Conservation (phyloP, 2,329 filamentous ascomycete species). For the Neodidymelliopsis sp. region DNA sequence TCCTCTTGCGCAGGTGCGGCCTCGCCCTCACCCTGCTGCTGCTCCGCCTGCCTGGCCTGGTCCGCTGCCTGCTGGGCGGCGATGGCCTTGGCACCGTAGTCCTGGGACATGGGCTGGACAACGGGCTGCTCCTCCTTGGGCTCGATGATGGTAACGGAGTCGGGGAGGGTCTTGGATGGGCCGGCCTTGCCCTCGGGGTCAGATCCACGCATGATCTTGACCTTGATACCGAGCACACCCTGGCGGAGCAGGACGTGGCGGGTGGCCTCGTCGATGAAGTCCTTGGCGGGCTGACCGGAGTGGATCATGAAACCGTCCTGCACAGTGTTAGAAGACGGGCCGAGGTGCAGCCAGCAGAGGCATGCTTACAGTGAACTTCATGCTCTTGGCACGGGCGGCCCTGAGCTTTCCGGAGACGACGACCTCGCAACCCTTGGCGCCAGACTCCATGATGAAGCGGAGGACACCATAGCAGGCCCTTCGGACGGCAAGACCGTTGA, state of each 20-base stretch:
- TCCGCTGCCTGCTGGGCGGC: conserved; percentile 73
- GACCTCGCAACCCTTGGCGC: conserved; percentile 99
- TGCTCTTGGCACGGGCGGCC: conserved; percentile 98
- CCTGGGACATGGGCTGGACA: conserved; percentile 94
- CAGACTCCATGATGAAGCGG: conserved; percentile 99
- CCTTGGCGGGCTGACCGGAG: conserved; percentile 98
- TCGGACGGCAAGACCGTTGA: conserved; percentile 98
- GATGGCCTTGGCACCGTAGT: conserved; percentile 94
- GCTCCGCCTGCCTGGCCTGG: conserved; percentile 65
- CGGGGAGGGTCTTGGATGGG: conserved; percentile 95
- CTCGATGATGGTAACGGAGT: conserved; percentile 99
- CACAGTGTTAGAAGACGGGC: conserved; percentile 25
- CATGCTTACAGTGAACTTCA: conserved; percentile 94
- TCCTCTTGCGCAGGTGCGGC: conserved; percentile 46
- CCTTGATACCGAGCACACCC: conserved; percentile 99
- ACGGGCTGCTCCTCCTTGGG: conserved; percentile 99
- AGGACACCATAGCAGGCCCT: conserved; percentile 99
- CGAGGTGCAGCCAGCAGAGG: not conserved
- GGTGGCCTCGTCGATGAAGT: conserved; percentile 99
- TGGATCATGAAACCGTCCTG: conserved; percentile 99
- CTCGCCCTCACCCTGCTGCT: conserved; percentile 61
- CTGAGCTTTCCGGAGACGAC: conserved; percentile 99
- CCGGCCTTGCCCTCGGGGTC: conserved; percentile 99
- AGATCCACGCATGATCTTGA: conserved; percentile 99
- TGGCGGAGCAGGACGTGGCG: conserved; percentile 99